These are phyloP conservation scores for Phytophthora rubi DNA, from an alignment of 352 stramenopile species.

Conservation along the genomic window DNA sequence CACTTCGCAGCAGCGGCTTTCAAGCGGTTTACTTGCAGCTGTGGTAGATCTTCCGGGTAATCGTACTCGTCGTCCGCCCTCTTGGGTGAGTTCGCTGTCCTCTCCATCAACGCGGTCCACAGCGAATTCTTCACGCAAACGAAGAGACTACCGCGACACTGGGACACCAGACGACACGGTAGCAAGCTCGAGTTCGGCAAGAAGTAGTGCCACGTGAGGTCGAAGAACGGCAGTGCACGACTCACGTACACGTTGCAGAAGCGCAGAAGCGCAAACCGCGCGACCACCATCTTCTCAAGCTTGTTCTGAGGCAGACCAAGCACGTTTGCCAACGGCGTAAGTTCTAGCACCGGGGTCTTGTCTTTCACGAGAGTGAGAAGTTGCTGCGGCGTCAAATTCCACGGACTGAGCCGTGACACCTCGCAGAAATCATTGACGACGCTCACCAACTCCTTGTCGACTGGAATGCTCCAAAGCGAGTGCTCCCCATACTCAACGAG, in stretches of 20 bases:
- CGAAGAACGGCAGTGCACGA: conserved; percentile 76
- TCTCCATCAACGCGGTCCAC: conserved; percentile 74
- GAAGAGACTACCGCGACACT: conserved; percentile 78
- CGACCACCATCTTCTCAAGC: conserved; percentile 43
- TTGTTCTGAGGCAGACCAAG: conserved; percentile 19
- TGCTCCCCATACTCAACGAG: conserved; percentile 43
- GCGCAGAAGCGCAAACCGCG: conserved; percentile 69
- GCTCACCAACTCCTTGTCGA: conserved; percentile 51
- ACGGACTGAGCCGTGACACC: conserved; percentile 54
- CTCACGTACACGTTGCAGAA: conserved; percentile 80
- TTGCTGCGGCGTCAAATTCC: conserved; percentile 59
- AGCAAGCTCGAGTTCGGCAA: conserved; percentile 24
- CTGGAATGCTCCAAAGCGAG: conserved; percentile 42
- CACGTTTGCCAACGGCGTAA: conserved; percentile 14
- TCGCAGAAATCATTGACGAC: conserved; percentile 67
- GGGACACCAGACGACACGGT: conserved; percentile 57
- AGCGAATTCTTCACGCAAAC: conserved; percentile 81
- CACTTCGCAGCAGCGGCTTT: conserved; percentile 84
- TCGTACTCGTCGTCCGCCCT: conserved; percentile 93
- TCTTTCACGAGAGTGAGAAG: conserved; percentile 45
- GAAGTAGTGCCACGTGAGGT: conserved; percentile 84
- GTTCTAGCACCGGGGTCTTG: conserved; percentile 23
- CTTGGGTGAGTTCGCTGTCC: conserved; percentile 76
- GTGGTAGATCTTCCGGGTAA: conserved; percentile 89
- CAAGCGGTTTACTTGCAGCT: conserved; percentile 85